phyloP scores from a whole-genome alignment of 352 stramenopile species.

The Globisporangium iwayamae region DNA sequence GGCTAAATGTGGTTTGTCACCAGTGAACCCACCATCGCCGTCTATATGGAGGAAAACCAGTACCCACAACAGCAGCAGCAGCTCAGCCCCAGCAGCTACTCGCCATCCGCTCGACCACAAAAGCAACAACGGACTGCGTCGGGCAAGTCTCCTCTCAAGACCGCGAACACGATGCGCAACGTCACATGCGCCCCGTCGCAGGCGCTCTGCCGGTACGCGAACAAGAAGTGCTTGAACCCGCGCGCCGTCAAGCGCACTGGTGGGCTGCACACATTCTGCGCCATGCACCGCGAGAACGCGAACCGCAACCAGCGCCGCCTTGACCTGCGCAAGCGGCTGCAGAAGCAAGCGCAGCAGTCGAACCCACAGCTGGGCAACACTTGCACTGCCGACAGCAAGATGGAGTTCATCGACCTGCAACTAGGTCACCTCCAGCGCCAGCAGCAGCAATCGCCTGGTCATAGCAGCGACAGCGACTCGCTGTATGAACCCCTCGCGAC shows the following conservation, averaged over 20 bases:
- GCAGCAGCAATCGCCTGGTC: not conserved
- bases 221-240: conserved; percentile 36
- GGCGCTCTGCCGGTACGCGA: conserved; percentile 36
- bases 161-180: conserved; percentile 5
- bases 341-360: conserved; percentile 15
- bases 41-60: conserved; percentile 7
- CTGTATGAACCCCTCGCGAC: conserved; percentile 34
- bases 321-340: conserved; percentile 22
- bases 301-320: conserved; percentile 26
- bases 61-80: conserved; percentile 3
- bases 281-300: conserved; percentile 36
- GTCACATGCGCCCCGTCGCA: conserved; percentile 13
- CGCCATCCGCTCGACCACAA: not conserved
- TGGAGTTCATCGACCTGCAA: not conserved
- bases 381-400: not conserved
- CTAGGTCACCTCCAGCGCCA: not conserved
- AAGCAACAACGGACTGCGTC: not conserved
- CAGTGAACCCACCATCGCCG: conserved; percentile 1
- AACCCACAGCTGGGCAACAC: not conserved
- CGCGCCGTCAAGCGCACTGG: conserved; percentile 44
- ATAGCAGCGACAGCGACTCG: conserved; percentile 2
- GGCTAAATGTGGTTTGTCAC: conserved; percentile 6
- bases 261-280: conserved; percentile 43
- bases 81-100: not conserved
- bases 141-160: not conserved